phyloP scores from a whole-genome alignment of 371 early-diverging fungal species.

The Mucor piriformis region DNA sequence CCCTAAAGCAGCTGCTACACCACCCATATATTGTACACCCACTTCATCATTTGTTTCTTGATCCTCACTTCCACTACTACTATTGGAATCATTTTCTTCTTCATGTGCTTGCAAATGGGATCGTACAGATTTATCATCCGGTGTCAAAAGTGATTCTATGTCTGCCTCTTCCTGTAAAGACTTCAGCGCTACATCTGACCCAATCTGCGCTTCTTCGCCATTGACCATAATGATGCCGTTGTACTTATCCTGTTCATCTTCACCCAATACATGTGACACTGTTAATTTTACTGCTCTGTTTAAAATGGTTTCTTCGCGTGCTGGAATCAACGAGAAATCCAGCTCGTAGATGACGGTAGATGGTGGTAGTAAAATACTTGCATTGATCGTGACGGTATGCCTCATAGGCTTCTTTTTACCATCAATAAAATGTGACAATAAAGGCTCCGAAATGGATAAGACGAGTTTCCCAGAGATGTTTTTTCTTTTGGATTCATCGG shows the following conservation, averaged over 20 bases:
- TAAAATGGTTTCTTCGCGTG: conserved; percentile 16
- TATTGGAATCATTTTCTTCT: background rate
- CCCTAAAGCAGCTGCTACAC: conserved; percentile 33
- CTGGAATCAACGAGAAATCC: conserved; percentile 29
- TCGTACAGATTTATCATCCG: background rate
- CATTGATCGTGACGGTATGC: conserved; percentile 10
- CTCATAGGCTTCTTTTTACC: conserved; percentile 9
- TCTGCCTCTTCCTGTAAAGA: background rate
- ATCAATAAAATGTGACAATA: conserved; percentile 15
- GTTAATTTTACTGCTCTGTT: conserved; percentile 26
- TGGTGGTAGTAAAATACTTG: background rate
- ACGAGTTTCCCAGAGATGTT: conserved; percentile 17
- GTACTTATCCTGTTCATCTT: conserved; percentile 24
- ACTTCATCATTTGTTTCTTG: background rate
- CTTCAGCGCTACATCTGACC: conserved; percentile 9
- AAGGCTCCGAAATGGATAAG: conserved; percentile 20
- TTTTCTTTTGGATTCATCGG: background rate
- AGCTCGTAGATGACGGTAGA: conserved; percentile 4
- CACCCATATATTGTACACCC: conserved; percentile 10
- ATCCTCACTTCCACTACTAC: background rate
- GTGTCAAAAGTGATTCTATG: background rate
- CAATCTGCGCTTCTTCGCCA: conserved; percentile 4
- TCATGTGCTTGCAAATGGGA: background rate
- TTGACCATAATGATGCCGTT: conserved; percentile 25
- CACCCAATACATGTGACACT: conserved; percentile 36